Base-by-base conservation (phyloP, 495 filamentous ascomycete genomes). In the Tricharina praecox region DNA sequence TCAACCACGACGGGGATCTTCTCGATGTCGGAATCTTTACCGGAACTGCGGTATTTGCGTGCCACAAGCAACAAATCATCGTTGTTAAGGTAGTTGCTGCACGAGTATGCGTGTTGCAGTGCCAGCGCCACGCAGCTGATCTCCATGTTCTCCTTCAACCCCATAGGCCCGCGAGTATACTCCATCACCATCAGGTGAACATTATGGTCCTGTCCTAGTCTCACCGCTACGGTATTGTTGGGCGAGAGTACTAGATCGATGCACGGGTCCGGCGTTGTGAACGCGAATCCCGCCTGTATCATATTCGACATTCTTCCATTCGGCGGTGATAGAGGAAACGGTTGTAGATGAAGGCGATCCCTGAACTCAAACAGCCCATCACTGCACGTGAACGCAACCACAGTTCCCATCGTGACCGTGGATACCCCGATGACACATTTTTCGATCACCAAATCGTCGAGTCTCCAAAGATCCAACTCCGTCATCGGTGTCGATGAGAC, bases 81-180 rank as follows among this genome's bases (percentile, higher is more conserved):
- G 30, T 61, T 61, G 35, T 61, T 61, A 2, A 58, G 41, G n/a
- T 51, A 49, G 23, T 61, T 61, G 15, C 56, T 61, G 38, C 57
- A 60, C 5, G 42, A 48, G 35, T 57, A 61, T 4, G 58, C 58
- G 23, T 61, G 58, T 23, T 57, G 52, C n/a, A 54, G 50, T 8
- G 58, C 58, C 20, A 61, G 35, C 4, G 58, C 53, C 25, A 57
- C 51, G 45, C 56, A 59, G 10, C 55, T 55, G 26, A 50, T 52
- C 24, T 59, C 51, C 48, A 55, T 49, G 33, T 59, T 59, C 7
- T 59, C 55, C 21, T 11, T 30, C 15, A 26, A 19, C n/a, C 18
- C 13, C 1, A 61, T 50, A 4, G 51, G 28, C 1, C 56, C 56
- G 13, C 37, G 40, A 15, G 45, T 32, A 23, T 49, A 54, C 19